Evolutionary conservation across 2,329 filamentous ascomycete species (phyloP).

Genomic region (Apiospora aurea): DNA sequence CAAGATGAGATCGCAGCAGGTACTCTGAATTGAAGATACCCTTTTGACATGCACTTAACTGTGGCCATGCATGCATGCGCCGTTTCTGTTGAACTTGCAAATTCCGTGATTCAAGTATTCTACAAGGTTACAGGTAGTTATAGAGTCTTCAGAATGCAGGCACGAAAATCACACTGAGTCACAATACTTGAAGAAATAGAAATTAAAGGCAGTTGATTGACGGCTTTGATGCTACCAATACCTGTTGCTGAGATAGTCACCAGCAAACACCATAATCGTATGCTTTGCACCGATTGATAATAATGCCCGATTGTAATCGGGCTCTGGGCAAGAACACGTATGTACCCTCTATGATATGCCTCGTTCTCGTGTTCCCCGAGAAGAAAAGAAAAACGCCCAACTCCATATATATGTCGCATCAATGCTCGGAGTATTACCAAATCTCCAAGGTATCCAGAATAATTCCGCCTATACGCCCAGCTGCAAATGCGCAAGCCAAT

Average conservation of each 20-base stretch:
- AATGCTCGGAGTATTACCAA: neutral
- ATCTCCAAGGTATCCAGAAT: slow-evolving; percentile 1
- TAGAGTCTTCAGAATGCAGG: neutral
- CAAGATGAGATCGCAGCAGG: neutral
- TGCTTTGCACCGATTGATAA: neutral
- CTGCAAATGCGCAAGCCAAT: slow-evolving; percentile 22
- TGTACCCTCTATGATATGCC: neutral
- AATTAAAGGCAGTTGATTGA: neutral
- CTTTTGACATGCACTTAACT: neutral
- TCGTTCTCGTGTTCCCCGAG: neutral
- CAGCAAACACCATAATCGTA: neutral
- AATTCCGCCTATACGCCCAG: slow-evolving; percentile 10
- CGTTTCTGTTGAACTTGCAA: neutral
- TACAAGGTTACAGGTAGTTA: neutral
- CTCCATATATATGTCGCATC: slow-evolving; percentile 6
- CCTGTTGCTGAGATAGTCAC: neutral
- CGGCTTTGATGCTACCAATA: neutral
- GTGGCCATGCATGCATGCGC: neutral
- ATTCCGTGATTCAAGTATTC: neutral
- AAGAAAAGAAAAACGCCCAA: slow-evolving; percentile 21
- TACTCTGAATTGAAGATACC: slow-evolving; percentile 11
- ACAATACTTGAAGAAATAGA: neutral
- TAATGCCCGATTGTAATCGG: neutral
- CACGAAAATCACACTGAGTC: neutral
- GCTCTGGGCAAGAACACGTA: neutral